Base-by-base conservation (phyloP, 768 basidiomycete species). In the Sarcodon sp. region DNA sequence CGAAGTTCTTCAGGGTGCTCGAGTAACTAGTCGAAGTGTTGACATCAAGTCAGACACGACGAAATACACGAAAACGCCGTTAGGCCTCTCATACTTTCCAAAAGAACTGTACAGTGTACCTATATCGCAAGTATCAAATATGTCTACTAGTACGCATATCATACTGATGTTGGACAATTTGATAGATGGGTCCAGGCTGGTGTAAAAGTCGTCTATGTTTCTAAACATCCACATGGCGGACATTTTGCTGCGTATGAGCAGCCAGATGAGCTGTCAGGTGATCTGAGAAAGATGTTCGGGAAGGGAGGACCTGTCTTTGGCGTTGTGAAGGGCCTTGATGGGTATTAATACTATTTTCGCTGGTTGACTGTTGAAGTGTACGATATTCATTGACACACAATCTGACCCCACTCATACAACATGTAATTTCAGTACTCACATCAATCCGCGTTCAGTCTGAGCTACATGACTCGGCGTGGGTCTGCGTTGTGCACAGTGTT, bases 41-140 rank as follows among this genome's bases (percentile, higher is more conserved):
- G 39, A 44, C 11, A 3, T 35, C 11, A 4, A 31, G 4, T 16
- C 38, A 43, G 15, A 41, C 15, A 37, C 46, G 10, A 31, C 15
- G 12, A 27, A 27, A 27, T 27, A 49, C 21, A 33, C 33, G 4
- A 43, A 35, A 1, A 13, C 45, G 18, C 63, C 61, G 3, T 27
- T 63, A 9, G 65, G 65, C 9, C 10, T 58, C 8, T 63, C 63
- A 15, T 55, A 52, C 48, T 66, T 65, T 46, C 63, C 65, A 10
- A 52, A 54, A 4, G 65, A 66, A 15, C 3, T 59, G 9, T n/a
- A 38, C 7, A 35, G 43, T 1, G 44, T 47, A 5, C 60, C 60
- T 4, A 55, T 41, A 33, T 41, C 50, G 60, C 60, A 46, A 16
- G 59, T 58, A 9, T 27, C 21, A 27, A 27, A 4, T 27, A 27